Percentiles rank a stretch among this genome's conserved stretches.
These are phyloP conservation scores for Paramyrothecium sp. DNA, from an alignment of 2,329 filamentous ascomycete genomes.

Conservation along the genomic window DNA sequence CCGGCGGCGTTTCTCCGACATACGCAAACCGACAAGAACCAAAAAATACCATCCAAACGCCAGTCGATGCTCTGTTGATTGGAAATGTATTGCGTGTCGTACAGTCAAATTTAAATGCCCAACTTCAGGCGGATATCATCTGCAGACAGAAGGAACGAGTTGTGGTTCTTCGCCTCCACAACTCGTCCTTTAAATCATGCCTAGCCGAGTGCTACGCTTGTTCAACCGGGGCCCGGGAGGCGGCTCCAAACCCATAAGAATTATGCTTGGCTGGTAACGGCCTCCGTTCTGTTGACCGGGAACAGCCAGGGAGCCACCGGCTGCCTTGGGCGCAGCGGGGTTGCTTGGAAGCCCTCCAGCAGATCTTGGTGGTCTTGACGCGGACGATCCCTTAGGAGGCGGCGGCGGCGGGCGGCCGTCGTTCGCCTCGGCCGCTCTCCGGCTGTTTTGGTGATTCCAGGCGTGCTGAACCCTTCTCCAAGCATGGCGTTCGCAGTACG, in stretches of 20 bases:
- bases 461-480: conserved; percentile 50
- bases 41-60: too few species aligned
- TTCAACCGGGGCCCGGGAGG: conserved; percentile 49
- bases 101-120: too few species aligned
- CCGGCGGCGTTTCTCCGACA: too few species aligned
- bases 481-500: conserved; percentile 87
- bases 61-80: too few species aligned
- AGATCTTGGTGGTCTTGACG: background rate
- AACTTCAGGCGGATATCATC: too few species aligned
- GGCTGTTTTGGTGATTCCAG: conserved; percentile 6
- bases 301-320: background rate
- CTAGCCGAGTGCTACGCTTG: conserved; percentile 60
- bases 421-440: background rate
- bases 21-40: too few species aligned
- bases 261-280: background rate
- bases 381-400: background rate
- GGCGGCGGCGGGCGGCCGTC: background rate
- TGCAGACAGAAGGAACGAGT: too few species aligned
- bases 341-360: background rate
- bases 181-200: conserved; percentile 46
- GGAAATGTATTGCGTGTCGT: too few species aligned
- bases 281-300: background rate
- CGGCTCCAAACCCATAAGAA: conserved; percentile 14
- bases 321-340: background rate
- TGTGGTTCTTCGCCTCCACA: background rate